These are phyloP conservation scores for Chrysoporthe deuterocubensis DNA, from an alignment of 2,329 filamentous ascomycete genomes.

Conservation along the genomic window DNA sequence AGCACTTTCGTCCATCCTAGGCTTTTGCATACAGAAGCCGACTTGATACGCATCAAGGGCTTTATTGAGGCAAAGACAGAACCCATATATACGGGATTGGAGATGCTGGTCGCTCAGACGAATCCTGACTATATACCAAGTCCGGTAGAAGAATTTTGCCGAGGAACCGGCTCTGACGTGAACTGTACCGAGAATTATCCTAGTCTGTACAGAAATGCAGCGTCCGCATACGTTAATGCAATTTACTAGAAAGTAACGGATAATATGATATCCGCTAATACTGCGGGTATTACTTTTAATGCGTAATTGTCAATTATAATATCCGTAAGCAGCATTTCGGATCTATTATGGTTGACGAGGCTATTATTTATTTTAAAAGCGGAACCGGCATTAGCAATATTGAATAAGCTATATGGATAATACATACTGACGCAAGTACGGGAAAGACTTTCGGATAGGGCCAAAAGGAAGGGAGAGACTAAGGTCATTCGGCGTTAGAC, in stretches of 20 bases:
- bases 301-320: constrained; percentile 43
- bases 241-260: constrained; percentile 47
- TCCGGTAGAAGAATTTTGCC: constrained; percentile 17
- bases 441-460: constrained; percentile 41
- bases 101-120: constrained; percentile 7
- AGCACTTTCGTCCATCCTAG: constrained; percentile 21
- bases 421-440: constrained; percentile 36
- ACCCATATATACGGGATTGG: constrained; percentile 23
- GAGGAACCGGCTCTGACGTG: constrained; percentile 6
- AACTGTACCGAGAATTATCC: constrained; percentile 8
- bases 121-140: constrained; percentile 16
- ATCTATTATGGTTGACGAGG: constrained; percentile 45
- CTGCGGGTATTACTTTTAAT: constrained; percentile 43
- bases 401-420: constrained; percentile 39
- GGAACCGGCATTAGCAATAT: constrained; percentile 44
- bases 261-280: constrained; percentile 41
- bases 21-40: constrained; percentile 18
- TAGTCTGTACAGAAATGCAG: constrained; percentile 21
- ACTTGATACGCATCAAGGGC: constrained; percentile 18
- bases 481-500: constrained; percentile 48
- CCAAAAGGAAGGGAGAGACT: constrained; percentile 49
- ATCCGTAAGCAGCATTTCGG: constrained; percentile 43
- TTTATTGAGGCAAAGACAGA: constrained; percentile 13
- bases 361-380: constrained; percentile 44
- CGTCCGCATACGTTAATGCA: constrained; percentile 32